These are phyloP conservation scores for Fusarium luffae DNA, from an alignment of 2,329 filamentous ascomycete genomes.

Conservation along the genomic window DNA sequence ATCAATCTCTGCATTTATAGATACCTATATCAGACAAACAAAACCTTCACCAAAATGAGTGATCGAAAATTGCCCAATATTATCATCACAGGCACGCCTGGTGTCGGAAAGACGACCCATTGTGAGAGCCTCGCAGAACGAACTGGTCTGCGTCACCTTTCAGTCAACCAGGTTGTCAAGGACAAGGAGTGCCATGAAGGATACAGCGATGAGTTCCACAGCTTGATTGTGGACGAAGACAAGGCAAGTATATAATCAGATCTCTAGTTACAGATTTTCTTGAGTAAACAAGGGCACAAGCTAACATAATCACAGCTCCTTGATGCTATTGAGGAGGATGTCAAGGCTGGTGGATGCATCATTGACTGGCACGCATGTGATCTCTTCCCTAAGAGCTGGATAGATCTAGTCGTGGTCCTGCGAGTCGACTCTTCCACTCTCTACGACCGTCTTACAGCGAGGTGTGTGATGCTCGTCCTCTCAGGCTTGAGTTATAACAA, in stretches of 20 bases:
- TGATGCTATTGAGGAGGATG: conserved; percentile 87
- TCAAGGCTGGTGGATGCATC: conserved; percentile 82
- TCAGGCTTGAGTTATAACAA: not conserved
- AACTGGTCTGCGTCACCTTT: conserved; percentile 82
- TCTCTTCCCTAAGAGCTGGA: conserved; percentile 90
- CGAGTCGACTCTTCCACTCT: conserved; percentile 82
- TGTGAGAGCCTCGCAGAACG: conserved; percentile 82
- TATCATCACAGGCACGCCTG: conserved; percentile 93
- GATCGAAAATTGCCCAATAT: conserved; percentile 79
- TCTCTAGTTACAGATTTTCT: not conserved
- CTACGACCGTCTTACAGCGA: conserved; percentile 83
- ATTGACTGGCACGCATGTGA: conserved; percentile 99
- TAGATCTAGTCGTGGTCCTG: conserved; percentile 93
- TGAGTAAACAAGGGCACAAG: not conserved
- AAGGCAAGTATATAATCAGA: conserved; percentile 69
- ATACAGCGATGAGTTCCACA: conserved; percentile 85
- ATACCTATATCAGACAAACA: not conserved
- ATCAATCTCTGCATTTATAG: conserved; percentile 41
- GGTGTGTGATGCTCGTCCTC: conserved; percentile 59
- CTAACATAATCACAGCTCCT: conserved; percentile 68
- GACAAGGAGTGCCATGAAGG: conserved; percentile 88
- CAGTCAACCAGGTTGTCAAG: conserved; percentile 92
- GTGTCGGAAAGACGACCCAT: conserved; percentile 95
- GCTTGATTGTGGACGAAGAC: conserved; percentile 96
- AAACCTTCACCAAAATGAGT: conserved; percentile 35